Percentiles rank a stretch among this genome's conserved stretches.
Conservation (phyloP, 176 grass and related monocot species). For the Tillandsia fasciculata region DNA sequence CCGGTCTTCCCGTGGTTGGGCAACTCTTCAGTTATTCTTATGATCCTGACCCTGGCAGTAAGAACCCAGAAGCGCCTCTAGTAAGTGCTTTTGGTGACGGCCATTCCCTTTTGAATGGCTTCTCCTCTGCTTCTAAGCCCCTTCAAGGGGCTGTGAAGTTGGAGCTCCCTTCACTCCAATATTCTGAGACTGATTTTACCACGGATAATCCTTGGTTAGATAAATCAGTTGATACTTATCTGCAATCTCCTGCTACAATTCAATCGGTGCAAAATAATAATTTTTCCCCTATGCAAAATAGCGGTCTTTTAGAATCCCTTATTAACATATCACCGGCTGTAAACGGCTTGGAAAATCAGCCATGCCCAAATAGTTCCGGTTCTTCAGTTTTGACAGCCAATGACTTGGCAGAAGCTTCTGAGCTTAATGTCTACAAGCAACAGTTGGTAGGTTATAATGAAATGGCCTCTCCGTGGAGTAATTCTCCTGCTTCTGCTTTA, state of each 20-base stretch:
- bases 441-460: slow-evolving; percentile 3
- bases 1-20: neutral
- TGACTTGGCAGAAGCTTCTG: neutral
- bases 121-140: slow-evolving; percentile 43
- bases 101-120: slow-evolving; percentile 25
- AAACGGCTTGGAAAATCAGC: too few species aligned
- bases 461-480: slow-evolving; percentile 1
- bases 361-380: neutral
- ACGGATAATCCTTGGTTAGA: neutral
- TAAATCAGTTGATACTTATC: slow-evolving; percentile 9
- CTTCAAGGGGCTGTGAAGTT: slow-evolving; percentile 22
- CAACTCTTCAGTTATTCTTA: slow-evolving; percentile 13
- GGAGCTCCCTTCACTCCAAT: slow-evolving; percentile 81
- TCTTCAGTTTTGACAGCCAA: slow-evolving; percentile 1
- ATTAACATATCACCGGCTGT: too few species aligned
- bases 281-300: slow-evolving; percentile 10
- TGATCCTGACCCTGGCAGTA: slow-evolving; percentile 19
- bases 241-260: slow-evolving; percentile 17
- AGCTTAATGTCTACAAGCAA: neutral
- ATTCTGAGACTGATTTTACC: slow-evolving; percentile 16
- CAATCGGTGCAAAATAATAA: slow-evolving; percentile 7
- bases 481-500: slow-evolving; percentile 8
- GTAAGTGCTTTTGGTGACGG: slow-evolving; percentile 23
- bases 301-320: slow-evolving; percentile 14
- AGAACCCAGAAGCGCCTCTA: slow-evolving; percentile 12